Conservation (phyloP, 306 rosid genomes). For the Castanospermum australe region DNA sequence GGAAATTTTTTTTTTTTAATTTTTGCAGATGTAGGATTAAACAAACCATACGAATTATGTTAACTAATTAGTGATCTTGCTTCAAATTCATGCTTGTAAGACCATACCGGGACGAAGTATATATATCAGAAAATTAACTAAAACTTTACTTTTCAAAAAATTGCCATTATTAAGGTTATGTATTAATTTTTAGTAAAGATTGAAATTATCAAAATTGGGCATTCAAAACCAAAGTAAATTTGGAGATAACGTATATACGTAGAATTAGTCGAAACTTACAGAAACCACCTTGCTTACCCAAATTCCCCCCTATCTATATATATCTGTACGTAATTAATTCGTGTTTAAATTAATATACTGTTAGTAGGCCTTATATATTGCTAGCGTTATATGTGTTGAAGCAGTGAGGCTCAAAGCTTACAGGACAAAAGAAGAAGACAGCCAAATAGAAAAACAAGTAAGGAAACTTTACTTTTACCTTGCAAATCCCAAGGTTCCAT, state of each 20-base stretch:
- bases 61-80: no score
- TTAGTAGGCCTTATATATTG: no score
- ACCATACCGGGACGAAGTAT: neutral
- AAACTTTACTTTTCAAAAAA: neutral
- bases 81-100: neutral
- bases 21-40: neutral
- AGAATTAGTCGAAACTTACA: neutral
- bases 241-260: neutral
- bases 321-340: no score
- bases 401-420: neutral
- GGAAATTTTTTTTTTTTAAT: neutral
- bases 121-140: neutral
- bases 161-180: neutral
- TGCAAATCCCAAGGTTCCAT: slow-evolving; percentile 99
- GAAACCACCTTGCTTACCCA: neutral
- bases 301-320: neutral
- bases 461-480: slow-evolving; percentile 39
- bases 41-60: neutral
- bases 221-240: neutral
- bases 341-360: no score
- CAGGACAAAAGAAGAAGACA: neutral
- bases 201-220: neutral
- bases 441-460: neutral
- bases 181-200: neutral
- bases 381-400: neutral